Evolutionary conservation across 176 grass and related monocot species (phyloP), one percentile per base, ranked within the genome.

Genomic region (Cenchrus americanus): DNA sequence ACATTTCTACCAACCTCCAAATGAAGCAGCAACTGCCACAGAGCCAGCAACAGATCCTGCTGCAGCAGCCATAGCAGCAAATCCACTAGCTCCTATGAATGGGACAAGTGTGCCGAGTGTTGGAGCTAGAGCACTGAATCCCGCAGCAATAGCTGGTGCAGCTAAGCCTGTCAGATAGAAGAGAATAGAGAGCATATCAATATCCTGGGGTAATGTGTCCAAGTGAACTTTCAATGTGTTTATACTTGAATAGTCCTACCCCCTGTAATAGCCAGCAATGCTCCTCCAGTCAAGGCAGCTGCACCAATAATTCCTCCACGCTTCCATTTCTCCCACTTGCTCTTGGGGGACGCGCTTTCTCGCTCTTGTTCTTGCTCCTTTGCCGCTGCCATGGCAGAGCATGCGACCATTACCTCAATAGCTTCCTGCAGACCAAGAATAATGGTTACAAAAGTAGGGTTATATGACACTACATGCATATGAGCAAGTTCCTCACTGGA

Each of bases 71-170:
- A 99, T 93, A 41, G 96, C 93, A 86, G 93, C 93, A 89, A 99
- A 99, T 79, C 96, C 96, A 74, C 91, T 96, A 81, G 96, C 93
- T 73, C 96, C 96, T 75, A 99, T 94, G 43, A 99, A 64, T 77
- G 96, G 93, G 66, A 94, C 63, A 82, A 96, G 83, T 43, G 96
- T 93, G 61, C 88, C 87, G 48, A 99, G 86, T 26, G 93, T 99
- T 61, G 96, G 96, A 86, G 86, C 89, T 64, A 99, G 87, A 84
- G 96, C 96, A 87, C 81, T 60, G 79, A 99, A 94, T 40, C 96
- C 96, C 49, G 93, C 93, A 81, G 96, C 96, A 79, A 99, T 96
- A 83, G 96, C 96, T 92, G 96, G 93, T 76, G 96, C 93, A 92
- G 96, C 96, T 70, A 99, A 93, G 78, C 88, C 75, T 86, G 83